These are phyloP conservation scores for Cicer judaicum DNA, from an alignment of 306 rosid species.

Conservation along the genomic window DNA sequence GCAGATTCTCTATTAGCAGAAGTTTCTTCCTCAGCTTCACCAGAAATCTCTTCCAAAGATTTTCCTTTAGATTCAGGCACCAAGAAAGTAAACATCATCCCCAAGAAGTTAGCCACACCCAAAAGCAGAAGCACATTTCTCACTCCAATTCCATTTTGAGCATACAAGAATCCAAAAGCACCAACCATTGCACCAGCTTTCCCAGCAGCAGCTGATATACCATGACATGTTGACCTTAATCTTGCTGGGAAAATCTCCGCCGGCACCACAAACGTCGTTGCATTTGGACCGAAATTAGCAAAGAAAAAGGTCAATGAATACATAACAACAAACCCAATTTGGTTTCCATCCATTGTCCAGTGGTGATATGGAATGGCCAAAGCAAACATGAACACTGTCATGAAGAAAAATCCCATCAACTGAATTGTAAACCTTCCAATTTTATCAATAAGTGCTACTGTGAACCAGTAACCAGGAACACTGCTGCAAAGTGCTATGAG, in stretches of 20 bases:
- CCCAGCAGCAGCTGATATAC: slow-evolving; percentile 90
- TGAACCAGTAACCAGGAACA: slow-evolving; percentile 93
- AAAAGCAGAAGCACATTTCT: slow-evolving; percentile 60
- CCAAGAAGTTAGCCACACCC: slow-evolving; percentile 66
- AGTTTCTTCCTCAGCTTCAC: slow-evolving; percentile 64
- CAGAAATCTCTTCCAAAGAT: slow-evolving; percentile 80
- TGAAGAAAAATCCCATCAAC: slow-evolving; percentile 80
- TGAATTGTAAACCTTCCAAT: slow-evolving; percentile 78
- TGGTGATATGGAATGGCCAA: slow-evolving; percentile 85
- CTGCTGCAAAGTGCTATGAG: slow-evolving; percentile 88
- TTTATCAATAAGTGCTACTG: slow-evolving; percentile 72
- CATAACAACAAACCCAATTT: slow-evolving; percentile 75
- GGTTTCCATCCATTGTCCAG: slow-evolving; percentile 69
- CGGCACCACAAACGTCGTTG: slow-evolving; percentile 84
- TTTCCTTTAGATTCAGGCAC: slow-evolving; percentile 89
- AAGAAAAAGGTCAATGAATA: slow-evolving; percentile 94
- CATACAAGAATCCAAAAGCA: slow-evolving; percentile 77
- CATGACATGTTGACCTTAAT: slow-evolving; percentile 86
- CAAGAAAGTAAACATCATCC: slow-evolving; percentile 70
- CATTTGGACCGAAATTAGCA: slow-evolving; percentile 87
- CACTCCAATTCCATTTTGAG: slow-evolving; percentile 62
- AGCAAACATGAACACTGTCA: slow-evolving; percentile 92
- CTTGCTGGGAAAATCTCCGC: slow-evolving; percentile 91
- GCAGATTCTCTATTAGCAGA: slow-evolving; percentile 35
- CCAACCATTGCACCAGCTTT: slow-evolving; percentile 92